Evolutionary conservation across 768 basidiomycete genomes (phyloP), one percentile per base, ranked within the genome.

Genomic region (Stropharia rugosoannulata): DNA sequence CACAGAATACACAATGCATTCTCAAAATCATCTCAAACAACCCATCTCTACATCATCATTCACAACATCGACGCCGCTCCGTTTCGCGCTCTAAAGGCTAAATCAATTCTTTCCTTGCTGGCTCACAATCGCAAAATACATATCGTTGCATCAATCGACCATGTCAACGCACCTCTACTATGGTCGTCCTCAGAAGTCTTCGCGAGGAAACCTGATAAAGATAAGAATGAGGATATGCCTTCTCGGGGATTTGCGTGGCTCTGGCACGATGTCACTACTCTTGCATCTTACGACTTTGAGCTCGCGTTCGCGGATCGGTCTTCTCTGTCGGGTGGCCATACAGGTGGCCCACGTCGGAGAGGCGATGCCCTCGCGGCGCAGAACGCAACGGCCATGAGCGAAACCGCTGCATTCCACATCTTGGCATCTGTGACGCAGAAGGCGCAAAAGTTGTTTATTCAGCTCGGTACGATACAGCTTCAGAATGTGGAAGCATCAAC

Each of bases 241-340:
- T 55, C 70, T 36, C 78, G 78, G 35, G 87, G 87, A 8, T 88
- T 83, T 66, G 72, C 83, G 1, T 93, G 91, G 85, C 73, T 94
- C 13, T 93, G 92, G 85, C 93, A 98, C 70, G 93, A 96, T 70
- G 70, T 93, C 19, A 93, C 94, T 3, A 97, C 96, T 1, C 87
- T 95, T 60, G 75, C 73, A 13, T 77, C 90, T 1, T 97, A 95
- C 75, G 86, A 90, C 66, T 78, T 80, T 57, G 95, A 98, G 67
- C 79, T 91, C 38, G 76, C 82, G 0, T 83, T 76, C 49, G 82
- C 81, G 18, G 86, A 89, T 64, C 81, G 80, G n/a, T 79, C 83
- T 3, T 84, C 83, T 37, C 73, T 89, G 50, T 70, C 80, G 15
- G 82, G 84, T 13, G 84, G 80, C 9, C 75, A 75, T 45, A 69